Conservation (phyloP, 257 asterid genomes). For the Solanum lycopersicoides region DNA sequence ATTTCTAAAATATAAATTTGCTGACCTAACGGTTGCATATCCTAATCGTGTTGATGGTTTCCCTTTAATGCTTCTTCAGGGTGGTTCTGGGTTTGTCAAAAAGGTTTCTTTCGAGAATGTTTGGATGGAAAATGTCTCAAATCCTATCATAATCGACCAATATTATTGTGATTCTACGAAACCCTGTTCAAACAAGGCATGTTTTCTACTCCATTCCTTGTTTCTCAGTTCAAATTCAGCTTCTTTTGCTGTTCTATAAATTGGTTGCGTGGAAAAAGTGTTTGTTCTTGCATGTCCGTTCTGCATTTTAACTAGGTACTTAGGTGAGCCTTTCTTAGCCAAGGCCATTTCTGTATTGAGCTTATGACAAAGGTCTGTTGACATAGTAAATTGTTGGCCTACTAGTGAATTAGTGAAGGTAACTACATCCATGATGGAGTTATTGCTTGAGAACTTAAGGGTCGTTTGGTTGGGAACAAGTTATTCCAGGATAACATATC, state of each 20-base stretch:
- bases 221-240: not conserved
- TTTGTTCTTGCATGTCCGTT: not conserved
- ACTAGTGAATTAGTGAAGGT: not conserved
- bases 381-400: not conserved
- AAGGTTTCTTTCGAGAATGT: slow-evolving; percentile 53
- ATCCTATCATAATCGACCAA: slow-evolving; percentile 82
- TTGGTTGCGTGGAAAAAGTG: not conserved
- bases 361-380: not conserved
- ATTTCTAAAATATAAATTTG: not conserved
- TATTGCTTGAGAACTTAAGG: not conserved
- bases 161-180: slow-evolving; percentile 61
- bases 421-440: not conserved
- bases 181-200: slow-evolving; percentile 73
- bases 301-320: not conserved
- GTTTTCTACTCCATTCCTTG: not conserved
- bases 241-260: not conserved
- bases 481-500: too few species aligned
- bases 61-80: slow-evolving; percentile 25
- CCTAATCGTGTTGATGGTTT: not conserved
- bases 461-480: too few species aligned
- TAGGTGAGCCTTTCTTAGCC: not conserved
- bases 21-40: not conserved
- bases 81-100: slow-evolving; percentile 75
- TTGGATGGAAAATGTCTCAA: slow-evolving; percentile 74
- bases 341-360: not conserved